Base-by-base conservation (phyloP, 1,284 basidiomycete genomes). In the Tilletiaria anomala region DNA sequence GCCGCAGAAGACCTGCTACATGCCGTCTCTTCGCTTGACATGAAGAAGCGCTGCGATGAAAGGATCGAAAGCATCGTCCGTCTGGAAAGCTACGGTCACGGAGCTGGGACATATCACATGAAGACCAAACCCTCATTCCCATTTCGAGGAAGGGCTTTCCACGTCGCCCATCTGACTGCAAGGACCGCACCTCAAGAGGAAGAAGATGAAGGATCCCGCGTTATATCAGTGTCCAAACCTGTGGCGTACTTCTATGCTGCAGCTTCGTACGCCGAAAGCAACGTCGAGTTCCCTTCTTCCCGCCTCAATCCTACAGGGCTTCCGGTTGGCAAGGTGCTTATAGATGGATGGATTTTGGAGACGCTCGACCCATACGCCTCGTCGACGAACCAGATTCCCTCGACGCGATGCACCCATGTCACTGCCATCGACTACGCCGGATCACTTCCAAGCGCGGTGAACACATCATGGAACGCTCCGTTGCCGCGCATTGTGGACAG, bases 321-420 rank as follows among this genome's bases (percentile, higher is more conserved):
- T 11, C 84, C 86, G 0, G 70, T 84, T 6, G 89, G 87, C 1
- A 78, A 82, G 16, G 73, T 89, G 34, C 79, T 85, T 49, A 71
- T 99, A 3, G 88, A 96, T 55, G 91, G 84, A 1, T 99, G 93
- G 93, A 80, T 94, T 34, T 69, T 94, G 52, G 88, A 99, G 71
- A 96, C 89, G 1, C 74, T 97, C 34, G 91, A 97, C 65, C 91
- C 93, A 0, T 97, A 97, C 65, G 85, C 85, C 33, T 80, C 82
- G 46, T 87, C 93, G 66, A 33, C 37, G 21, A 88, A 86, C 56
- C 78, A 84, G 12, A 94, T 97, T 35, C 91, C 91, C 0, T 94
- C 88, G 2, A 87, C 91, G 18, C 72, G 83, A 40, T 89, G 86
- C 68, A 91, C 83, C 37, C 76, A 88, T 50, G 73, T 94, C 32